Evolutionary conservation across 805 yeast genomes (phyloP).

Genomic region (Suhomyces kilbournensis): DNA sequence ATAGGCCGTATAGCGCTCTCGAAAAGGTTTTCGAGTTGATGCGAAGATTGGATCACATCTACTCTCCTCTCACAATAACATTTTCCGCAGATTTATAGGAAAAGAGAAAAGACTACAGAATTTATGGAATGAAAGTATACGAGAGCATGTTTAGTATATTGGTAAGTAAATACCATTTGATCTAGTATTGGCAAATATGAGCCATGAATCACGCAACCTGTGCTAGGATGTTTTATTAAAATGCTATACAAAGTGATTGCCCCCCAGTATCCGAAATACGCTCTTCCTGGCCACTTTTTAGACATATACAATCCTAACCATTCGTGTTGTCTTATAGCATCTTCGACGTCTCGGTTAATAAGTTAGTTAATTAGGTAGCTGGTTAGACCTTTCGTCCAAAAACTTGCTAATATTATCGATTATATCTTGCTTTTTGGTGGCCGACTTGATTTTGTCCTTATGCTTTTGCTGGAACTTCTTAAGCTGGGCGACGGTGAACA

Average conservation of each 20-base stretch:
- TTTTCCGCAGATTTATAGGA: too few species aligned
- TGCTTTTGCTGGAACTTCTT: slow-evolving; percentile 36
- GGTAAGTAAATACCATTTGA: not conserved
- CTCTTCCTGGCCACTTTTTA: too few species aligned
- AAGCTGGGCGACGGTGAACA: slow-evolving; percentile 43
- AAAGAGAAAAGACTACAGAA: too few species aligned
- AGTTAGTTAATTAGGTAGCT: too few species aligned
- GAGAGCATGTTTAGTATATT: too few species aligned
- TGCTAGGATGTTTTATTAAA: not conserved
- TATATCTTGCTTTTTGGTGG: slow-evolving; percentile 41
- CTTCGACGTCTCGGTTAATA: too few species aligned
- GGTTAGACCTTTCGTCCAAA: slow-evolving; percentile 11
- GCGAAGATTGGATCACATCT: too few species aligned
- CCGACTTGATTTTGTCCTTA: slow-evolving; percentile 31
- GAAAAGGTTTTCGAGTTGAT: too few species aligned
- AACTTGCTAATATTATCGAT: slow-evolving; percentile 38
- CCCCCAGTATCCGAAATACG: not conserved
- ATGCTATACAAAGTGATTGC: not conserved
- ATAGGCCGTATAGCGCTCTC: too few species aligned
- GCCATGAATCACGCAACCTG: not conserved
- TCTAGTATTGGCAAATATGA: not conserved
- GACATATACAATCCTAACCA: too few species aligned
- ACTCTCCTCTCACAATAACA: not conserved
- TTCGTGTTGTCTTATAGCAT: too few species aligned
- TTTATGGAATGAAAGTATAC: too few species aligned